Conservation (phyloP, 2,329 filamentous ascomycete species). For the Arthroderma sp. region DNA sequence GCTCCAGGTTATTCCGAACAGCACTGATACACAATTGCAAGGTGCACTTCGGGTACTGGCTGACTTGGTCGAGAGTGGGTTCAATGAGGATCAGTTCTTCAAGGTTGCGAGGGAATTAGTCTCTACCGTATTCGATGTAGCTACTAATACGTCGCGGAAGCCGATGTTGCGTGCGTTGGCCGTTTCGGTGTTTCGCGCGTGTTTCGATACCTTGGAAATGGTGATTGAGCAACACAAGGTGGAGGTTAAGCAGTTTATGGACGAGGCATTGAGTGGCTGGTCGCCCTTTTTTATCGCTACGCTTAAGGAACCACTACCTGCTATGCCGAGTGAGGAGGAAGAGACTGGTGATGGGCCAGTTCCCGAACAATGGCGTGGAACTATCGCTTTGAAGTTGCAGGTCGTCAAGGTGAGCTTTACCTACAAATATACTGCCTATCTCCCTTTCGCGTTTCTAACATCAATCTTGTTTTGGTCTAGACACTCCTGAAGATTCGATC, state of each 20-base stretch:
- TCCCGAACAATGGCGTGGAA: conserved; percentile 61
- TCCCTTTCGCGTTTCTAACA: not conserved
- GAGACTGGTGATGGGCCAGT: conserved; percentile 40
- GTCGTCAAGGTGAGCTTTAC: conserved; percentile 53
- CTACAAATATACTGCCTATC: no score
- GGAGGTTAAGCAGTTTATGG: conserved; percentile 77
- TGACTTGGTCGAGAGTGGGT: conserved; percentile 83
- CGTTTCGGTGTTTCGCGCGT: conserved; percentile 77
- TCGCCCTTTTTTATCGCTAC: conserved; percentile 75
- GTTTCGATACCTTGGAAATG: conserved; percentile 93
- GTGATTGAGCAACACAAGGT: conserved; percentile 84
- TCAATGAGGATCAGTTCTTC: conserved; percentile 94
- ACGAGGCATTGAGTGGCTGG: conserved; percentile 73
- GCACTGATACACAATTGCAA: conserved; percentile 68
- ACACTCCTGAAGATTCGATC: conserved; percentile 77
- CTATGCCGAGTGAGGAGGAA: conserved; percentile 43
- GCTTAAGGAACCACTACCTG: conserved; percentile 60
- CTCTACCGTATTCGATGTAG: conserved; percentile 68
- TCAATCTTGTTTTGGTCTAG: conserved; percentile 27
- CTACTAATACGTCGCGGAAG: conserved; percentile 60
- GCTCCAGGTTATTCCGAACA: conserved; percentile 61
- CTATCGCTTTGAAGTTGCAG: conserved; percentile 80
- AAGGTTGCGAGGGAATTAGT: conserved; percentile 74
- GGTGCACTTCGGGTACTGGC: conserved; percentile 77
- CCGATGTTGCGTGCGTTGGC: conserved; percentile 68